phyloP scores from a whole-genome alignment of 2,329 filamentous ascomycete species.

The Trichoderma asperellum region DNA sequence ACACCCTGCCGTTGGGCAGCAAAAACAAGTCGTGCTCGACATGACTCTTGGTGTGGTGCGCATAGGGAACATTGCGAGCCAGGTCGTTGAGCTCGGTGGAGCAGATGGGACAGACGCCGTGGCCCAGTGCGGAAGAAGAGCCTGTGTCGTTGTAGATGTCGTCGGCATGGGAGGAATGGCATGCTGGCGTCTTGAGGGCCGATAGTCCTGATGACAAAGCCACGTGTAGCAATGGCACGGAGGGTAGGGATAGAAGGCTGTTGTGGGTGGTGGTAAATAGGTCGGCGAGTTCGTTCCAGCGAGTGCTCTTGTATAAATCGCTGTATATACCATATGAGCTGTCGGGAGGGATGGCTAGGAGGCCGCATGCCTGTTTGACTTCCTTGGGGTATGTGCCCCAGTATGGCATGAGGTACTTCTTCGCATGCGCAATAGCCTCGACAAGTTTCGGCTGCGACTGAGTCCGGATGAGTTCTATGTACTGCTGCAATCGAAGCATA shows the following conservation, averaged over 20 bases:
- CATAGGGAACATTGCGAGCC: slow-evolving; percentile 86
- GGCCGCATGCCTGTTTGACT: slow-evolving; percentile 73
- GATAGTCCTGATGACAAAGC: slow-evolving; percentile 90
- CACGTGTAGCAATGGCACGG: slow-evolving; percentile 83
- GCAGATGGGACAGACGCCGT: slow-evolving; percentile 91
- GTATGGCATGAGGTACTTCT: slow-evolving; percentile 76
- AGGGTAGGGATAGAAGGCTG: slow-evolving; percentile 78
- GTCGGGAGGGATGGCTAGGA: slow-evolving; percentile 72
- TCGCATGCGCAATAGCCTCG: slow-evolving; percentile 81
- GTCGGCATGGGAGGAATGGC: slow-evolving; percentile 69
- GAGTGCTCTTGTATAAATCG: slow-evolving; percentile 70
- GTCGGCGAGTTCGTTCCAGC: slow-evolving; percentile 77
- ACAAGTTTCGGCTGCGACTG: slow-evolving; percentile 65
- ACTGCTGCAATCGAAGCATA: slow-evolving; percentile 90
- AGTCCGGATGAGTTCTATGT: slow-evolving; percentile 83
- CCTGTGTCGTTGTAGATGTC: slow-evolving; percentile 31
- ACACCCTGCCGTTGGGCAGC: slow-evolving; percentile 84
- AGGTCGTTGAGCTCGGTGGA: slow-evolving; percentile 93
- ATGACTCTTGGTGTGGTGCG: slow-evolving; percentile 91
- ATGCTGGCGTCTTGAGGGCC: slow-evolving; percentile 92
- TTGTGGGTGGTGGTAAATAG: slow-evolving; percentile 88
- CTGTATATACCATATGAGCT: slow-evolving; percentile 49
- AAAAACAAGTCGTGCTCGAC: slow-evolving; percentile 87
- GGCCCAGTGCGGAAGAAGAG: slow-evolving; percentile 54
- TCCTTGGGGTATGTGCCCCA: slow-evolving; percentile 69